Evolutionary conservation across 1,139 yeast species (phyloP).

Genomic region (Yamadazyma songkhlaensis): DNA sequence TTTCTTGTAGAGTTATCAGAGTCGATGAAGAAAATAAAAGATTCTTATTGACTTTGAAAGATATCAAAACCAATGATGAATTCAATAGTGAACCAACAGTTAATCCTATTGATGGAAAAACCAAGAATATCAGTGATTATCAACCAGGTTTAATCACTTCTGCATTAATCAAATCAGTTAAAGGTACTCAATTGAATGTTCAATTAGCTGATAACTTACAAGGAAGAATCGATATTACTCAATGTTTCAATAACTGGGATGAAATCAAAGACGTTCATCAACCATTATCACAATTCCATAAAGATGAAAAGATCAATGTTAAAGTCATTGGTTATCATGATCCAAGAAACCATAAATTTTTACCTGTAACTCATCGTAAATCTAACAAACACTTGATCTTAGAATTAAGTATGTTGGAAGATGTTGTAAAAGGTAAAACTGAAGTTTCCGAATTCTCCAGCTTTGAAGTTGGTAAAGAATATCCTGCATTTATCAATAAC

Average conservation of each 20-base stretch:
- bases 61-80: conserved; percentile 19
- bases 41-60: conserved; percentile 62
- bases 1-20: conserved; percentile 61
- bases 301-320: conserved; percentile 58
- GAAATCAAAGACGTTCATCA: conserved; percentile 57
- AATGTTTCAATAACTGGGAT: conserved; percentile 53
- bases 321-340: conserved; percentile 79
- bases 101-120: conserved; percentile 61
- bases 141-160: conserved; percentile 59
- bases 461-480: conserved; percentile 40
- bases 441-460: conserved; percentile 33
- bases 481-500: conserved; percentile 53
- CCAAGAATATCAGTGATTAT: conserved; percentile 49
- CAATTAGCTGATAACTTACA: conserved; percentile 74
- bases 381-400: conserved; percentile 54
- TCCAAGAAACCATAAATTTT: conserved; percentile 62
- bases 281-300: conserved; percentile 61
- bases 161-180: conserved; percentile 61
- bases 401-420: conserved; percentile 60
- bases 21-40: conserved; percentile 67
- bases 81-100: conserved; percentile 26
- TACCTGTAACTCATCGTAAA: conserved; percentile 63
- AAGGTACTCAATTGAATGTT: conserved; percentile 74
- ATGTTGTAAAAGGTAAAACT: conserved; percentile 20
- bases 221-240: conserved; percentile 79